Conservation (phyloP, 805 yeast species). For the Starmerella apis region DNA sequence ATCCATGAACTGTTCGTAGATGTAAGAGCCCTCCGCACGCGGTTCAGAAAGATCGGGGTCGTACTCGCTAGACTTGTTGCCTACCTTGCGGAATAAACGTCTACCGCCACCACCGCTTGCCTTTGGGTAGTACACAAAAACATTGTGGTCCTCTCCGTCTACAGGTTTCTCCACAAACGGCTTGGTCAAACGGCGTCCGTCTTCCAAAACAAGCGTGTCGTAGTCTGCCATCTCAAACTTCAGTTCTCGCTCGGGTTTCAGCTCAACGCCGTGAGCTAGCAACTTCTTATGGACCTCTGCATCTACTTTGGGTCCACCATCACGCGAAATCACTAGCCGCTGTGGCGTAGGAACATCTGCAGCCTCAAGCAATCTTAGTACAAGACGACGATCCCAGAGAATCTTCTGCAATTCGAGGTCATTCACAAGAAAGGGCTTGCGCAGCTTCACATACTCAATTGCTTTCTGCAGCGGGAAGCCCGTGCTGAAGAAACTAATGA, state of each 20-base stretch:
- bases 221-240: constrained; percentile 75
- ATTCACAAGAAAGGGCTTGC: constrained; percentile 83
- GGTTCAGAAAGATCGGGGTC: constrained; percentile 68
- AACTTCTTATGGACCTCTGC: constrained; percentile 53
- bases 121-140: constrained; percentile 78
- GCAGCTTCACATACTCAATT: constrained; percentile 71
- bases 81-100: constrained; percentile 84
- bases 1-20: constrained; percentile 92
- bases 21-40: constrained; percentile 80
- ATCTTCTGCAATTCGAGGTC: constrained; percentile 86
- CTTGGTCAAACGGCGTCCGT: constrained; percentile 46
- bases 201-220: constrained; percentile 76
- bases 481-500: constrained; percentile 84
- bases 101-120: constrained; percentile 97
- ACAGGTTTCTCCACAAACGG: constrained; percentile 98
- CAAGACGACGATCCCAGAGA: constrained; percentile 94
- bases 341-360: constrained; percentile 84
- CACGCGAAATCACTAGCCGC: constrained; percentile 81
- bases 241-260: constrained; percentile 45
- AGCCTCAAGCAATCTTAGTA: constrained; percentile 64
- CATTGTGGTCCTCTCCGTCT: constrained; percentile 97
- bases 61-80: constrained; percentile 92
- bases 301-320: constrained; percentile 88
- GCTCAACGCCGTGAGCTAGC: constrained; percentile 49
- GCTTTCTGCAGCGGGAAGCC: constrained; percentile 98